Evolutionary conservation across 495 filamentous ascomycete species (phyloP).

Genomic region (Hypoxylon lenormandii): DNA sequence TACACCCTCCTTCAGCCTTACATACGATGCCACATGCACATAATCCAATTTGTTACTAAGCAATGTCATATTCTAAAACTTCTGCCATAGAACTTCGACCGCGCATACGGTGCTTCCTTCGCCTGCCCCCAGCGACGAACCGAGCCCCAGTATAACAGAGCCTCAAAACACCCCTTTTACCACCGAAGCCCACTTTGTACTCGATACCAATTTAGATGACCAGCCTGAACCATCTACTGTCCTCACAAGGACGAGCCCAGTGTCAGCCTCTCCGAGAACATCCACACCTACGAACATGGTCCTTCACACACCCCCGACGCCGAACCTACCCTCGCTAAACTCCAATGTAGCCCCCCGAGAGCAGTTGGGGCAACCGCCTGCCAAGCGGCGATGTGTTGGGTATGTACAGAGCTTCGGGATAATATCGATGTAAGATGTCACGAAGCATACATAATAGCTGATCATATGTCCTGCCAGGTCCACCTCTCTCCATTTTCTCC

Average conservation of each 20-base stretch:
- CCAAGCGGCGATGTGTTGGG: conserved; percentile 46
- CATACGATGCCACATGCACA: not conserved
- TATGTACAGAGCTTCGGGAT: conserved; percentile 34
- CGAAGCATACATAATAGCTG: conserved; percentile 1
- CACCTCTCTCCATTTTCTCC: conserved; percentile 25
- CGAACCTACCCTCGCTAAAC: conserved; percentile 19
- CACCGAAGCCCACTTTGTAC: conserved; percentile 49
- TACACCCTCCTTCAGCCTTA: not conserved
- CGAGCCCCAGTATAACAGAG: conserved; percentile 56
- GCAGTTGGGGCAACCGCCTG: conserved; percentile 15
- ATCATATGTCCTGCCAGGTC: conserved; percentile 18
- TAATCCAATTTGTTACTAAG: conserved; percentile 33
- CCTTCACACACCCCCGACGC: conserved; percentile 37
- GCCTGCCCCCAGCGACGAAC: conserved; percentile 68
- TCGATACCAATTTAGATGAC: conserved; percentile 26
- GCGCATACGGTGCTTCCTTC: conserved; percentile 61
- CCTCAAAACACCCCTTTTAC: conserved; percentile 42
- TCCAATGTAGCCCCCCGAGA: conserved; percentile 9
- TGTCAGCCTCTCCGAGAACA: conserved; percentile 6
- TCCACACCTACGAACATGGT: conserved; percentile 34
- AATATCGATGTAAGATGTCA: not conserved
- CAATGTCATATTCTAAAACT: conserved; percentile 7
- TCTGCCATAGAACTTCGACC: conserved; percentile 17
- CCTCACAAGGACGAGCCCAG: conserved; percentile 17
- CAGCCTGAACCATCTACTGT: conserved; percentile 16